These are phyloP conservation scores for Kurtzmaniella quercitrusa DNA, from an alignment of 1,139 yeast species.

Conservation along the genomic window DNA sequence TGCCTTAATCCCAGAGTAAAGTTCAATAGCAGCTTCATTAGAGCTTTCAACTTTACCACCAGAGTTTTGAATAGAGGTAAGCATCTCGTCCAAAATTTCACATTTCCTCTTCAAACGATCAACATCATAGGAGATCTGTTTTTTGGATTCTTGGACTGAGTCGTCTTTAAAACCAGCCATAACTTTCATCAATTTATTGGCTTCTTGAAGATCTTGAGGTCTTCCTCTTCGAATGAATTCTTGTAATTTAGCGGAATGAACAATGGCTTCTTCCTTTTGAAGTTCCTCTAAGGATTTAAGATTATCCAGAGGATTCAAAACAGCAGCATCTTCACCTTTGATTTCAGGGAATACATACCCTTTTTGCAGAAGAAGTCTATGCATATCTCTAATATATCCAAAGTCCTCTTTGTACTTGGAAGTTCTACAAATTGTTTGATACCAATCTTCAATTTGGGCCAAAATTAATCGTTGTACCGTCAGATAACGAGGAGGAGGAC, in stretches of 20 bases:
- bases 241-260: constrained; percentile 92
- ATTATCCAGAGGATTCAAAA: constrained; percentile 85
- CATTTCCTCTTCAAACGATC: constrained; percentile 83
- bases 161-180: constrained; percentile 98
- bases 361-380: constrained; percentile 78
- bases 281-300: constrained; percentile 86
- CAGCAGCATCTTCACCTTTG: constrained; percentile 87
- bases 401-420: constrained; percentile 88
- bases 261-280: constrained; percentile 87
- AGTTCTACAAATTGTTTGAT: constrained; percentile 88
- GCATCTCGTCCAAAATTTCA: constrained; percentile 88
- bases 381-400: constrained; percentile 94
- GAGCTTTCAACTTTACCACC: constrained; percentile 37
- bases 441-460: constrained; percentile 96
- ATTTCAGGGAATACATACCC: constrained; percentile 92
- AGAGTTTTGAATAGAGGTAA: constrained; percentile 48
- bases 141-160: constrained; percentile 60
- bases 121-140: constrained; percentile 78
- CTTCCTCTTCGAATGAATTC: constrained; percentile 93
- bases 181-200: constrained; percentile 92
- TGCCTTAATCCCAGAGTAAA: constrained; percentile 73
- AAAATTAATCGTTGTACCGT: constrained; percentile 79
- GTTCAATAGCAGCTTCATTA: constrained; percentile 73
- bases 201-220: constrained; percentile 93
- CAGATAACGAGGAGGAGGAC: constrained; percentile 84